Conservation (phyloP, 257 asterid species). For the Salvia rosmarinus region DNA sequence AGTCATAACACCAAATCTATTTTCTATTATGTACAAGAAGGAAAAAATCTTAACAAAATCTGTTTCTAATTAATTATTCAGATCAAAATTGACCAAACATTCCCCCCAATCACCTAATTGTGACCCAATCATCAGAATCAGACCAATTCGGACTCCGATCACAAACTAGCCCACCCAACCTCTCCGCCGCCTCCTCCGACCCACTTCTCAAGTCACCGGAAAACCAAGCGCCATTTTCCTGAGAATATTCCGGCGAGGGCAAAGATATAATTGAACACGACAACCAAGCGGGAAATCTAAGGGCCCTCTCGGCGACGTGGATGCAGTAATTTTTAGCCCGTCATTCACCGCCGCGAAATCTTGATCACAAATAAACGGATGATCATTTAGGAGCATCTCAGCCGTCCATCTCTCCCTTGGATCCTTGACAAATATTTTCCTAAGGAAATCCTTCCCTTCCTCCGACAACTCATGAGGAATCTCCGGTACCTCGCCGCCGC, state of each 20-base stretch:
- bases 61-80: constrained; percentile 26
- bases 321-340: background rate
- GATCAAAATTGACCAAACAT: no score
- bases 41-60: constrained; percentile 28
- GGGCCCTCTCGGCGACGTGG: constrained; percentile 49
- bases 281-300: constrained; percentile 45
- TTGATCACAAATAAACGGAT: constrained; percentile 36
- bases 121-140: constrained; percentile 61
- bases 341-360: background rate
- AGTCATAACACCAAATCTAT: background rate
- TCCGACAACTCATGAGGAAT: constrained; percentile 39
- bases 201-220: constrained; percentile 20
- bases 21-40: background rate
- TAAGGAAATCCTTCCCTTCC: constrained; percentile 46
- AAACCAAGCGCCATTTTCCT: constrained; percentile 17
- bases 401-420: constrained; percentile 57
- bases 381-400: constrained; percentile 57
- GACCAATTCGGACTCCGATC: constrained; percentile 50
- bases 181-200: constrained; percentile 44
- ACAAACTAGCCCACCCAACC: constrained; percentile 45
- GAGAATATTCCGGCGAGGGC: constrained; percentile 43
- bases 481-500: constrained; percentile 43
- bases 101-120: constrained; percentile 52
- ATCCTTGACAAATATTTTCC: constrained; percentile 43
- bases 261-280: constrained; percentile 48